Conservation (phyloP, 1,284 basidiomycete genomes). For the Microbotryum scabiosae region DNA sequence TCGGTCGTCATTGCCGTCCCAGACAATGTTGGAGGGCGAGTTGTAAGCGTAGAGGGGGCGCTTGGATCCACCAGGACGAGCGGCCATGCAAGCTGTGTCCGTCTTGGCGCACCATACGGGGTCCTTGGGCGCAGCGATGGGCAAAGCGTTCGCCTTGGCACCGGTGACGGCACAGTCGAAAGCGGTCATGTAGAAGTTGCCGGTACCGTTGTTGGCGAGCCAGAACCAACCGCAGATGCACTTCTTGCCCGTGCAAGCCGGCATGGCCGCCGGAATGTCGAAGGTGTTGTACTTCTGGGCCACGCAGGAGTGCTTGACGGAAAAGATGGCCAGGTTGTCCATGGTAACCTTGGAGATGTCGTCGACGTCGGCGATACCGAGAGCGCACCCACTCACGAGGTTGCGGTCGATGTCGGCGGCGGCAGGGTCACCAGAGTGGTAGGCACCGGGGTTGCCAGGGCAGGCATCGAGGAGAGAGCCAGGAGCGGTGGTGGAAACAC, state of each 20-base stretch:
- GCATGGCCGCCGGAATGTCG: constrained; percentile 10
- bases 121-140: constrained; percentile 4
- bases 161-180: constrained; percentile 9
- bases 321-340: constrained; percentile 17
- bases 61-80: neutral
- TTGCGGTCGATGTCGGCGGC: neutral
- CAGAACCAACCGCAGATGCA: constrained; percentile 19
- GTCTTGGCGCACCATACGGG: constrained; percentile 1
- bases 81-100: neutral
- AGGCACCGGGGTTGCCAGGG: constrained; percentile 8
- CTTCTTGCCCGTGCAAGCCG: constrained; percentile 4
- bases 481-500: neutral
- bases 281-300: constrained; percentile 6
- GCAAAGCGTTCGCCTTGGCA: neutral
- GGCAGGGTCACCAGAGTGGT: constrained; percentile 9
- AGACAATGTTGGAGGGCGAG: constrained; percentile 8
- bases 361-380: constrained; percentile 15
- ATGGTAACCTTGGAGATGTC: constrained; percentile 6
- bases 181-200: constrained; percentile 12
- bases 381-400: constrained; percentile 7
- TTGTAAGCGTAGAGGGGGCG: constrained; percentile 13
- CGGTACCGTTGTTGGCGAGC: constrained; percentile 10
- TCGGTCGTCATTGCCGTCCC: constrained; percentile 6
- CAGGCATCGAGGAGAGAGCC: constrained; percentile 3
- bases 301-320: constrained; percentile 11